Conservation (phyloP, 768 basidiomycete species). For the Pisolithus microcarpus region DNA sequence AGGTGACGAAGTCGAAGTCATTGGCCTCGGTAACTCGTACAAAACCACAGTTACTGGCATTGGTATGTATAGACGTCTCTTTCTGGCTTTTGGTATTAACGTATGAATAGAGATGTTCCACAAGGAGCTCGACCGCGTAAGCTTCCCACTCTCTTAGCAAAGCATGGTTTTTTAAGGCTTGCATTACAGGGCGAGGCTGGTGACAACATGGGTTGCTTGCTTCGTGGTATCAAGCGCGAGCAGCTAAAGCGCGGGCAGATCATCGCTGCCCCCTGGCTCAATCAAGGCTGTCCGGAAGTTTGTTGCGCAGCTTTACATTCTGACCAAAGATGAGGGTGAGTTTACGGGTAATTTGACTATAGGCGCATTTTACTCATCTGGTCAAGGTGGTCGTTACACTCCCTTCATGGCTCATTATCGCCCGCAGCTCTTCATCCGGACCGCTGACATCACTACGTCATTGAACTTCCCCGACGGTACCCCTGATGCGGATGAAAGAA, state of each 20-base stretch:
- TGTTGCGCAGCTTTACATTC: slow-evolving; percentile 81
- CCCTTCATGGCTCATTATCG: slow-evolving; percentile 93
- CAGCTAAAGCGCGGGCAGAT: slow-evolving; percentile 92
- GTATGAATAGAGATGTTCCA: slow-evolving; percentile 87
- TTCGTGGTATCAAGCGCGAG: slow-evolving; percentile 96
- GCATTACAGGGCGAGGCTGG: slow-evolving; percentile 79
- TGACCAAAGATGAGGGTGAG: slow-evolving; percentile 35
- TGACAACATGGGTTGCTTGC: slow-evolving; percentile 97
- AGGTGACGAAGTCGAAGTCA: slow-evolving; percentile 87
- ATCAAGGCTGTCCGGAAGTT: slow-evolving; percentile 96
- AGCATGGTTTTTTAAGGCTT: slow-evolving; percentile 4
- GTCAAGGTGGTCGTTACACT: slow-evolving; percentile 66
- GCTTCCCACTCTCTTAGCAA: slow-evolving; percentile 9
- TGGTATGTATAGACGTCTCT: slow-evolving; percentile 34
- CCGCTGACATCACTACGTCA: slow-evolving; percentile 83
- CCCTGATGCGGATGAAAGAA: slow-evolving; percentile 74
- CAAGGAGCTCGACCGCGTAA: slow-evolving; percentile 92
- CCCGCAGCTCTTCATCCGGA: slow-evolving; percentile 93
- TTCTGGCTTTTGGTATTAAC: slow-evolving; percentile 3
- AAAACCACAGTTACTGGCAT: slow-evolving; percentile 96
- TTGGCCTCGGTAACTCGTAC: slow-evolving; percentile 73
- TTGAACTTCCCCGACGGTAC: slow-evolving; percentile 86
- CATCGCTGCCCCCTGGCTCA: slow-evolving; percentile 76
- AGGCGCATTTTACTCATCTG: slow-evolving; percentile 12
- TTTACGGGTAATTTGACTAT: slow-evolving; percentile 49